Conservation (phyloP, 805 yeast genomes). For the Spathaspora boniae region DNA sequence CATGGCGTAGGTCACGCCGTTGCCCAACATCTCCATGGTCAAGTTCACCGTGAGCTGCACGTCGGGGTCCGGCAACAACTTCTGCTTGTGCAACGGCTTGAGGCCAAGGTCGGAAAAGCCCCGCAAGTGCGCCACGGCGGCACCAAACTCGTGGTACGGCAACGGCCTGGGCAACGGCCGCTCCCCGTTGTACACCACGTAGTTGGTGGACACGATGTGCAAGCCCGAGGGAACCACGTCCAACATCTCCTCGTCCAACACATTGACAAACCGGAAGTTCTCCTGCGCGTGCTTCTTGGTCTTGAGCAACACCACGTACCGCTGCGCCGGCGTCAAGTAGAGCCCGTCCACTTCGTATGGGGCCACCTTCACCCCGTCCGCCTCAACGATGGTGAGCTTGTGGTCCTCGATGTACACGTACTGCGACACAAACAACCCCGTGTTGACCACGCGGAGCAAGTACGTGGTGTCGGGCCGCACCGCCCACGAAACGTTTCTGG, state of each 20-base stretch:
- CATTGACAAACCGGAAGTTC: conserved; percentile 81
- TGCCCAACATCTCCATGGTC: conserved; percentile 74
- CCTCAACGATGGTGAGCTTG: conserved; percentile 78
- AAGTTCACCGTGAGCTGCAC: conserved; percentile 67
- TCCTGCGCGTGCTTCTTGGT: conserved; percentile 56
- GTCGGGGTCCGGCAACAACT: conserved; percentile 64
- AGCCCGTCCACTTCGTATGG: conserved; percentile 65
- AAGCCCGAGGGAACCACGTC: conserved; percentile 69
- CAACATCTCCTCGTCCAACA: conserved; percentile 78
- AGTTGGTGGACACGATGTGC: conserved; percentile 69
- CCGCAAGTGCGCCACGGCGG: conserved; percentile 41
- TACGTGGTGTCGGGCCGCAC: conserved; percentile 87
- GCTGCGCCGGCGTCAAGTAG: conserved; percentile 87
- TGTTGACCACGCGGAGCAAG: conserved; percentile 72
- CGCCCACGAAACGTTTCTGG: conserved; percentile 68
- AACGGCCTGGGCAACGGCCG: conserved; percentile 39
- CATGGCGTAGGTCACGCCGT: conserved; percentile 95
- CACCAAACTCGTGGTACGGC: conserved; percentile 19
- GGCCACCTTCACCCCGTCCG: conserved; percentile 87
- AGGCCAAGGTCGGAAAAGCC: conserved; percentile 41
- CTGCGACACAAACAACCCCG: conserved; percentile 91
- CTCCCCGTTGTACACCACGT: conserved; percentile 51
- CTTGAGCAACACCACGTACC: conserved; percentile 74
- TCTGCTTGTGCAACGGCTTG: conserved; percentile 24
- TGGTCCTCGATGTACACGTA: conserved; percentile 88